Base-by-base conservation (phyloP, 257 asterid species). In the Thymus mandschuricus region DNA sequence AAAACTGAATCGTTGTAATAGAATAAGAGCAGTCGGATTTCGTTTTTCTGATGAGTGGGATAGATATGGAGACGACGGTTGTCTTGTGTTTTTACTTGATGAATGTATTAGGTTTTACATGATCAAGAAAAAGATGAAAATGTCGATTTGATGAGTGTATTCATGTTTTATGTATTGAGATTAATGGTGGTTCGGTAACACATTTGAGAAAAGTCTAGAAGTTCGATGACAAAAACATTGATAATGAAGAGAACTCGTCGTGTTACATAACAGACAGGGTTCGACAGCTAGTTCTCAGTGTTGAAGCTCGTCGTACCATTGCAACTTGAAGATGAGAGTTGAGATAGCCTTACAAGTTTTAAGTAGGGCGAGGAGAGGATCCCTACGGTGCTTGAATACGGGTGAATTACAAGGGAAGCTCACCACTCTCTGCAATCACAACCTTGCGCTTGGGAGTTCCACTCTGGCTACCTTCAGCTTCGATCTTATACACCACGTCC, bases 401-500 rank as follows among this genome's bases (percentile, higher is more conserved):
- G 4, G 51, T 2, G 9, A 50, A 76, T 74, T 71, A 82, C 75
- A 85, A 29, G 30, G 96, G 90, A 10, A 91, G 89, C 82, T 88
- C 94, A 33, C 97, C 97, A 12, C 94, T 86, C 84, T 88, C 96
- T 29, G 82, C 94, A 43, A 91, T 69, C 72, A 74, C 81, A 45
- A 88, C 97, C 73, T 76, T 84, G 85, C 90, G 83, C 75, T 91
- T 91, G 28, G 97, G 97, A 8, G 92, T 83, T 68, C 97, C 97
- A 38, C 71, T 85, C 77, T 86, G 96, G 60, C 7, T 83, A 27
- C 98, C 96, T 85, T 94, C 98, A n/a, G 98, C 98, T 81, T 94
- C 97, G n/a, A 94, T 29, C 81, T 89, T 89, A 29, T 94, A 94
- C 46, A 91, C 97, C 70, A 91, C 98, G 30, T 91, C 98, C 98